phyloP scores from a whole-genome alignment of 2,329 filamentous ascomycete genomes.

The Ilyonectria robusta region DNA sequence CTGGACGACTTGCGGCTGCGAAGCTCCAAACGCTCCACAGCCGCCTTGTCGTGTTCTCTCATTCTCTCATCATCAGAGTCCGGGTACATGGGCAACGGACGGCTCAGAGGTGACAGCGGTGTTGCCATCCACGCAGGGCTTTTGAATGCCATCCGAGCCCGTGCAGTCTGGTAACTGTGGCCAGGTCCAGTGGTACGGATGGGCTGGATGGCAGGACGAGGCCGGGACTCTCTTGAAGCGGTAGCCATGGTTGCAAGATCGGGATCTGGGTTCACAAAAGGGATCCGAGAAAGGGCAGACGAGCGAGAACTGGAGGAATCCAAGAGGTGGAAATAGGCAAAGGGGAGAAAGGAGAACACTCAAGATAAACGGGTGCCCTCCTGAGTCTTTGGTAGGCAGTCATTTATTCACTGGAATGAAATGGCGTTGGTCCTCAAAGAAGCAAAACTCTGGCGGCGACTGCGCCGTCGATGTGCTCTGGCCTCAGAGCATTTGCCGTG shows the following conservation, averaged over 20 bases:
- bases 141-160: slow-evolving; percentile 36
- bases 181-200: slow-evolving; percentile 41
- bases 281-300: neutral
- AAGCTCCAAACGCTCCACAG: slow-evolving; percentile 31
- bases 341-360: neutral
- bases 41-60: slow-evolving; percentile 37
- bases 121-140: slow-evolving; percentile 42
- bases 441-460: slow-evolving; percentile 28
- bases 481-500: slow-evolving; percentile 22
- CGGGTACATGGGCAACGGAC: slow-evolving; percentile 35
- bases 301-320: neutral
- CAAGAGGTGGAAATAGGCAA: neutral
- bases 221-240: slow-evolving; percentile 32
- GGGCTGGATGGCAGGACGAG: slow-evolving; percentile 41
- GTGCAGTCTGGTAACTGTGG: slow-evolving; percentile 28
- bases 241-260: slow-evolving; percentile 33
- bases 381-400: slow-evolving; percentile 15
- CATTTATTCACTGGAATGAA: slow-evolving; percentile 40
- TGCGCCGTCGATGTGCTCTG: slow-evolving; percentile 29
- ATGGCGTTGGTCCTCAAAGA: slow-evolving; percentile 38
- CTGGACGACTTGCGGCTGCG: slow-evolving; percentile 25
- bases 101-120: slow-evolving; percentile 39
- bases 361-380: slow-evolving; percentile 8
- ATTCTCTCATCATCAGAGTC: slow-evolving; percentile 37
- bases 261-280: neutral